These are phyloP conservation scores for Hirsutella minnesotensis DNA, from an alignment of 2,329 filamentous ascomycete genomes.

Conservation along the genomic window DNA sequence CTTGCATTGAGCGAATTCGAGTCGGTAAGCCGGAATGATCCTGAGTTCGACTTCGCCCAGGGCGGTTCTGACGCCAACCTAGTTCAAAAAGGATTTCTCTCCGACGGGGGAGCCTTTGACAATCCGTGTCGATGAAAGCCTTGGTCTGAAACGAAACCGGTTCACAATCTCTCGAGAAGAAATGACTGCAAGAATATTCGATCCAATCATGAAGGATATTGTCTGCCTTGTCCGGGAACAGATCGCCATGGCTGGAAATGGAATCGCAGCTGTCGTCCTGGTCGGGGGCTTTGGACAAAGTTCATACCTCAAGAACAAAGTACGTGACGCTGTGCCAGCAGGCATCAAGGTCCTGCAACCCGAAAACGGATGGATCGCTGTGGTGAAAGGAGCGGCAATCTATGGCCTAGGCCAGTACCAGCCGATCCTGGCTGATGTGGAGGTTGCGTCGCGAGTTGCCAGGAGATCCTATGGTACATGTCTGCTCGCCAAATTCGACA, in stretches of 20 bases:
- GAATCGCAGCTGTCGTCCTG: slow-evolving; percentile 28
- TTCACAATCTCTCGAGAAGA: slow-evolving; percentile 32
- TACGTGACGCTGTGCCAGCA: slow-evolving; percentile 22
- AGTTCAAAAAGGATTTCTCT: slow-evolving; percentile 26
- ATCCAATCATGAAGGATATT: slow-evolving; percentile 29
- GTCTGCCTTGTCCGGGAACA: slow-evolving; percentile 29
- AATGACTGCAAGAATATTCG: slow-evolving; percentile 50
- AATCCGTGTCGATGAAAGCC: slow-evolving; percentile 21
- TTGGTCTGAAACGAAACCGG: slow-evolving; percentile 19
- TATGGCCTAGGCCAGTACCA: slow-evolving; percentile 21
- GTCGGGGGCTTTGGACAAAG: slow-evolving; percentile 38
- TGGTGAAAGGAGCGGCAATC: slow-evolving; percentile 38
- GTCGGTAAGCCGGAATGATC: slow-evolving; percentile 15
- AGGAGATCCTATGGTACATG: slow-evolving; percentile 25
- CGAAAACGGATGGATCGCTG: slow-evolving; percentile 34
- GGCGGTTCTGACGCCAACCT: neutral
- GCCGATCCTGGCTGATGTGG: slow-evolving; percentile 15
- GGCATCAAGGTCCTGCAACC: slow-evolving; percentile 34
- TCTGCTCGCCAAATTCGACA: slow-evolving; percentile 22
- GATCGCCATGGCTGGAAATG: slow-evolving; percentile 21
- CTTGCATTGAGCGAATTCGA: slow-evolving; percentile 32
- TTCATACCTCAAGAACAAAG: slow-evolving; percentile 28
- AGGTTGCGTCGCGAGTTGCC: slow-evolving; percentile 22
- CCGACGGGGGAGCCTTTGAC: slow-evolving; percentile 22
- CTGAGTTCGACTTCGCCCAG: too few relatives aligned